Base-by-base conservation (phyloP, 2,329 filamentous ascomycete genomes). In the Trichocomaceae sp. region DNA sequence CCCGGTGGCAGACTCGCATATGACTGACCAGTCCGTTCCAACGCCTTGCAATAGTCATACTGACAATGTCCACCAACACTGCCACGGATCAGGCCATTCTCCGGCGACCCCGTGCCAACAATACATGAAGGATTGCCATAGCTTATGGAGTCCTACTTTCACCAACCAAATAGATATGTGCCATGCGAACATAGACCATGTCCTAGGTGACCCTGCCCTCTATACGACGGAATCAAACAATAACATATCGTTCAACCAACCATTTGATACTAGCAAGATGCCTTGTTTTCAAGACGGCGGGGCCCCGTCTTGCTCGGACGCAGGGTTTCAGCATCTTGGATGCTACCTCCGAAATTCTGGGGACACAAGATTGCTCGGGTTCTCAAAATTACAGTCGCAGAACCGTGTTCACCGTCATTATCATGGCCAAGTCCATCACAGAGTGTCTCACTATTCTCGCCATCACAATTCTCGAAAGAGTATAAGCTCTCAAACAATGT, bases 391-490 rank as follows among this genome's bases (percentile, higher is more conserved):
- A 7, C 66, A 58, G 12, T 51, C 54, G 19, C 54, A 58, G n/a
- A 23, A n/a, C 35, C 54, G 42, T 10, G 50, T 56, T 17, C 57
- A 70, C 37, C 69, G 69, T 54, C 65, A 67, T 53, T 50, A 53
- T 20, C 70, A 71, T 45, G 56, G 60, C 17, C 68, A 72, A 56
- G 50, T 57, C 13, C 69, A 72, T 49, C 68, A 71, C 19, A 67
- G 64, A 35, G 68, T 70, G 53, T 64, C 63, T 20, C 66, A 65
- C 1, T 70, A 69, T 54, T 67, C 68, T 1, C 69, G 69, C 37
- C 67, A 70, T 0, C 69, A 67, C 31, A 66, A 69, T 5, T 68
- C 67, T 7, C 64, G 68, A 15, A 69, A 67, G 13, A 71, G 69
- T 46, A 57, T 70, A 15, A 72, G 69, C 52, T 72, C 69, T 6